Evolutionary conservation across 768 basidiomycete species (phyloP), one percentile per base, ranked within the genome.

Genomic region (Phylloporus sp.): DNA sequence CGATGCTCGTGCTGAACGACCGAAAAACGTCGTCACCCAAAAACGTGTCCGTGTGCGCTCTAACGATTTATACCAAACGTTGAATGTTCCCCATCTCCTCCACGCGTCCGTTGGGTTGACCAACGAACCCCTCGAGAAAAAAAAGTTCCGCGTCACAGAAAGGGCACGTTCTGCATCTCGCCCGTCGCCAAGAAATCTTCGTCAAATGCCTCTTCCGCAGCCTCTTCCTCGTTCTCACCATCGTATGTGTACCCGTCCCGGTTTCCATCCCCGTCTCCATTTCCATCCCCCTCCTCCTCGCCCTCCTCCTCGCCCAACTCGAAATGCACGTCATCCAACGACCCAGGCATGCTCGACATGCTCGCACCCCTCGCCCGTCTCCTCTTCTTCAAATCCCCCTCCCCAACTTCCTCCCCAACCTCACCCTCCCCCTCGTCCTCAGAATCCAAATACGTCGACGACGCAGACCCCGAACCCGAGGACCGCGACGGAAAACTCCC

Each of bases 331-430:
- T 84, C 78, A 41, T 84, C 80, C 49, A 91, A 65, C 18, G 87
- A 85, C 24, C 90, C 90, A 11, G 89, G 90, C 86, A 94, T 91
- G 60, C 89, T 91, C 34, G 80, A 79, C 65, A 85, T 78, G 53
- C 89, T 89, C 58, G 77, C 72, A 51, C 76, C 72, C 52, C 84
- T 70, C 42, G 62, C 54, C 32, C 76, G 61, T 49, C 64, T 69
- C 47, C 65, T 61, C 55, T 68, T 63, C 62, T 66, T 70, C 55
- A 63, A 65, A 29, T 63, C 67, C 27, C 60, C 68, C 14, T 74
- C n/a, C n/a, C n/a, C n/a, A n/a, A n/a, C n/a, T n/a, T n/a, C 77
- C 20, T 70, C 65, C 11, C 35, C 53, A 9, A 65, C 61, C 6
- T 66, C 71, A 1, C 72, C 64, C 26, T 66, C 71, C 1, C 72